phyloP scores from a whole-genome alignment of 2,329 filamentous ascomycete genomes.

The Trichoderma brevicompactum region DNA sequence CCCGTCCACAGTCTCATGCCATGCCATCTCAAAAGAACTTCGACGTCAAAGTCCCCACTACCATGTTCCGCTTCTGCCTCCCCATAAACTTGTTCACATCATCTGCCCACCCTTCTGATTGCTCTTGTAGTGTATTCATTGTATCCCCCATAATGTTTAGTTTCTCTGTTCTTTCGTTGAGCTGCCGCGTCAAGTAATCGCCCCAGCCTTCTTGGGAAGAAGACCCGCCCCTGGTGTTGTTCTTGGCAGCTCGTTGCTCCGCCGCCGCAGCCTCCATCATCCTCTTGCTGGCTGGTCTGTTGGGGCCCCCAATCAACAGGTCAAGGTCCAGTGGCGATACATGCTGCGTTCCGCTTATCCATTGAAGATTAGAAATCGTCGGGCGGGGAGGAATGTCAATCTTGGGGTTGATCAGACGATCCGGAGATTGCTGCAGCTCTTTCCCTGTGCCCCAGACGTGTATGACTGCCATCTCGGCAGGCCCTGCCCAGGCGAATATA shows the following conservation, averaged over 20 bases:
- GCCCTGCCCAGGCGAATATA: constrained; percentile 85
- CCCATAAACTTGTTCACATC: constrained; percentile 86
- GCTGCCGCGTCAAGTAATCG: constrained; percentile 81
- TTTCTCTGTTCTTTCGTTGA: constrained; percentile 90
- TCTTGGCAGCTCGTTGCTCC: constrained; percentile 67
- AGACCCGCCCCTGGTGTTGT: constrained; percentile 36
- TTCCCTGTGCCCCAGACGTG: constrained; percentile 81
- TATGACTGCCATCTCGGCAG: constrained; percentile 82
- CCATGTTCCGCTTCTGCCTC: constrained; percentile 83
- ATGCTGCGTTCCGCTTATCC: constrained; percentile 94
- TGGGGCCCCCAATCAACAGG: constrained; percentile 83
- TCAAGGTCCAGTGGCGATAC: constrained; percentile 87
- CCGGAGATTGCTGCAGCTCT: constrained; percentile 64
- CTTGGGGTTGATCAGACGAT: constrained; percentile 78
- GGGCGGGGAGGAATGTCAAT: constrained; percentile 77
- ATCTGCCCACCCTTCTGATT: constrained; percentile 81
- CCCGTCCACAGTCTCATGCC: background rate
- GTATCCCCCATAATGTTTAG: constrained; percentile 80
- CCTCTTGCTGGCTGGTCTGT: constrained; percentile 84
- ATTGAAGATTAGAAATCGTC: constrained; percentile 93
- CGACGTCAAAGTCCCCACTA: constrained; percentile 43
- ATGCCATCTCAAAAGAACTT: background rate
- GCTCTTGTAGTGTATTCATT: constrained; percentile 81
- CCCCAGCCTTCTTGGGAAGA: constrained; percentile 66
- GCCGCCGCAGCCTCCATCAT: constrained; percentile 80